phyloP scores from a whole-genome alignment of 768 basidiomycete species.

The Lactarius evosmus region DNA sequence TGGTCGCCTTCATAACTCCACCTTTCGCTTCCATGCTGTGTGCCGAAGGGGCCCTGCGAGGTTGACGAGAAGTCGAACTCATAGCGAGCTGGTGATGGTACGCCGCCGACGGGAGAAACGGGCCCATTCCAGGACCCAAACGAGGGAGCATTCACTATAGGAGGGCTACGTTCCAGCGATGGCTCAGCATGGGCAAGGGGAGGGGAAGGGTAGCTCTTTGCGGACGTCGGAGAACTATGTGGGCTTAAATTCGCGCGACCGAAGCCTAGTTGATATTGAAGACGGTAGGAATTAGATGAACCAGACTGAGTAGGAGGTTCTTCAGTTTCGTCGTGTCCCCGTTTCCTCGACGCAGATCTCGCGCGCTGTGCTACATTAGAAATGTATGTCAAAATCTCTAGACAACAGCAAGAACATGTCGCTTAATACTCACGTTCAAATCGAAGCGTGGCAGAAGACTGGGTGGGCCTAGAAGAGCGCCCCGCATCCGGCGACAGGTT shows the following conservation, averaged over 20 bases:
- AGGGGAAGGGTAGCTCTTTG: constrained; percentile 64
- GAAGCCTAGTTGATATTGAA: constrained; percentile 33
- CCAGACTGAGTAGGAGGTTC: constrained; percentile 41
- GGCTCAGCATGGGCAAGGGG: constrained; percentile 51
- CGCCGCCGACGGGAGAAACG: constrained; percentile 20
- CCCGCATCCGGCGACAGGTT: constrained; percentile 36
- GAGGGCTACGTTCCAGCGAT: constrained; percentile 55
- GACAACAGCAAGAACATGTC: constrained; percentile 1
- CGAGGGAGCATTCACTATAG: constrained; percentile 43
- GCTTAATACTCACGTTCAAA: constrained; percentile 34
- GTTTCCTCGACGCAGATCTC: constrained; percentile 71
- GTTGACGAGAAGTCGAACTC: constrained; percentile 26
- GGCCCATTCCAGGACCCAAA: constrained; percentile 31
- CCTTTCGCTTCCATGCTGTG: constrained; percentile 5
- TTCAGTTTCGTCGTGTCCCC: constrained; percentile 66
- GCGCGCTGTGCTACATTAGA: constrained; percentile 56
- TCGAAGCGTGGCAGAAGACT: constrained; percentile 32
- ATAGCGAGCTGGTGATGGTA: constrained; percentile 23
- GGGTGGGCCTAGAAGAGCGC: constrained; percentile 32
- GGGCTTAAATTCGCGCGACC: constrained; percentile 49
- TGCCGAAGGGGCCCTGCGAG: constrained; percentile 16
- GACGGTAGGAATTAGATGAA: constrained; percentile 26
- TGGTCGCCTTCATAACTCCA: constrained; percentile 25
- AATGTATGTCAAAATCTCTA: constrained; percentile 6
- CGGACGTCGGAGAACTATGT: constrained; percentile 74